These are phyloP conservation scores for Vaucheria bursata DNA, from an alignment of 352 stramenopile genomes.

Conservation along the genomic window DNA sequence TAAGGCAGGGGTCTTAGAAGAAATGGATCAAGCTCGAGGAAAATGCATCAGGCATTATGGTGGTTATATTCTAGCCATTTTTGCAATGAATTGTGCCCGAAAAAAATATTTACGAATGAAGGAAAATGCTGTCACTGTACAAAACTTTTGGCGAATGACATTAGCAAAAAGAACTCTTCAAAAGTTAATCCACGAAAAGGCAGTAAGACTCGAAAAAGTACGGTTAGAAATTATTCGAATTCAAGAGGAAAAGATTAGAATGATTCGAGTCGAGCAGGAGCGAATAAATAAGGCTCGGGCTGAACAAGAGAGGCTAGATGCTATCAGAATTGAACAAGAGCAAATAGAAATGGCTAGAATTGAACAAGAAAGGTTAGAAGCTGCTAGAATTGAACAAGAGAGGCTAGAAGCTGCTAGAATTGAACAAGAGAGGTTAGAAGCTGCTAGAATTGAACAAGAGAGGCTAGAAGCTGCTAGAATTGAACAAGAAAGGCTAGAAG, in stretches of 20 bases:
- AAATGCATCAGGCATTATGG: conserved; percentile 9
- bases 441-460: no score
- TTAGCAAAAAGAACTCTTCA: conserved; percentile 14
- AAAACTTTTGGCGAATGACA: conserved; percentile 12
- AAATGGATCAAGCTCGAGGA: conserved; percentile 22
- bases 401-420: not conserved
- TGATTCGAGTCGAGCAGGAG: conserved; percentile 1
- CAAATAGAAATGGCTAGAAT: not conserved
- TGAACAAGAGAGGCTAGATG: conserved; percentile 6
- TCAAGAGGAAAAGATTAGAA: not conserved
- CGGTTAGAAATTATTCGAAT: not conserved
- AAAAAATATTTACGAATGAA: conserved; percentile 8
- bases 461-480: no score
- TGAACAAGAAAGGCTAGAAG: no score
- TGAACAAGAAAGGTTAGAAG: no score
- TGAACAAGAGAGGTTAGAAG: not conserved
- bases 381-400: no score
- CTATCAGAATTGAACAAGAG: not conserved
- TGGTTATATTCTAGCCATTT: conserved; percentile 6
- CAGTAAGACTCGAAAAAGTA: not conserved
- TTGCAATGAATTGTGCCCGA: conserved; percentile 21
- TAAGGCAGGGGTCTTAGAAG: conserved; percentile 22
- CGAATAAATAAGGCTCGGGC: not conserved
- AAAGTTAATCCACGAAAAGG: conserved; percentile 8
- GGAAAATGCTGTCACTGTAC: not conserved